These are phyloP conservation scores for Nyctanthes arbortristis DNA, from an alignment of 257 asterid genomes.

Conservation along the genomic window DNA sequence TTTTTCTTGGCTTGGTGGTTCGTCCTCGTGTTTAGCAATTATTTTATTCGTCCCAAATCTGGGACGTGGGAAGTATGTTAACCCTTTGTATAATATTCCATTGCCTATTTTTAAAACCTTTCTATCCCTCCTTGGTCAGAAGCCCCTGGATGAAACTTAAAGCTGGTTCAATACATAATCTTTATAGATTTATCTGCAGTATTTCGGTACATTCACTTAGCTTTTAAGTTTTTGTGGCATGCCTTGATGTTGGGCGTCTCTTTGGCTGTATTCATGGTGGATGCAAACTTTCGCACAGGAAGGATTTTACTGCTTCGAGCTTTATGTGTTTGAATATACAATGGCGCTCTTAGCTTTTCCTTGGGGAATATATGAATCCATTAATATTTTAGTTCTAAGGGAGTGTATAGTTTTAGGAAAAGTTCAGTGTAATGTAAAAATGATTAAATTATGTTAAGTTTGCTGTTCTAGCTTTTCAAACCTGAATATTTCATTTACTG, in stretches of 20 bases:
- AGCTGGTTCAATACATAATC: background rate
- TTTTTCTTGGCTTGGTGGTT: background rate
- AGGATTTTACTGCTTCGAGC: background rate
- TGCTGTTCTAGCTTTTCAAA: background rate
- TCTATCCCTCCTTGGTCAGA: background rate
- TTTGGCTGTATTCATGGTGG: background rate
- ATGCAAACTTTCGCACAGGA: background rate
- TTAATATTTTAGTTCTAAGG: background rate
- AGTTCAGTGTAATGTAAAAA: background rate
- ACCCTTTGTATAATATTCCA: background rate
- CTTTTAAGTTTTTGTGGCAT: background rate
- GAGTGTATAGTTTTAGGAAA: slow-evolving; percentile 8
- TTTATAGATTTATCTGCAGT: background rate
- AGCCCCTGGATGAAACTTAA: background rate
- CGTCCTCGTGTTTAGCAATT: too few relatives aligned
- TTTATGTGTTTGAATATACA: too few relatives aligned
- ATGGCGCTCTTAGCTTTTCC: background rate
- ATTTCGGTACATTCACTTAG: too few relatives aligned
- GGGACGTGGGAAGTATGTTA: background rate
- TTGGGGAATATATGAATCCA: background rate
- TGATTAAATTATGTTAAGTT: background rate
- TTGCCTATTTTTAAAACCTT: background rate
- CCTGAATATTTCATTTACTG: background rate
- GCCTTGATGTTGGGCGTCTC: background rate
- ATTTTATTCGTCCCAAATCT: too few relatives aligned